Base-by-base conservation (phyloP, 2,329 filamentous ascomycete genomes). In the Microcyclosporella mali region DNA sequence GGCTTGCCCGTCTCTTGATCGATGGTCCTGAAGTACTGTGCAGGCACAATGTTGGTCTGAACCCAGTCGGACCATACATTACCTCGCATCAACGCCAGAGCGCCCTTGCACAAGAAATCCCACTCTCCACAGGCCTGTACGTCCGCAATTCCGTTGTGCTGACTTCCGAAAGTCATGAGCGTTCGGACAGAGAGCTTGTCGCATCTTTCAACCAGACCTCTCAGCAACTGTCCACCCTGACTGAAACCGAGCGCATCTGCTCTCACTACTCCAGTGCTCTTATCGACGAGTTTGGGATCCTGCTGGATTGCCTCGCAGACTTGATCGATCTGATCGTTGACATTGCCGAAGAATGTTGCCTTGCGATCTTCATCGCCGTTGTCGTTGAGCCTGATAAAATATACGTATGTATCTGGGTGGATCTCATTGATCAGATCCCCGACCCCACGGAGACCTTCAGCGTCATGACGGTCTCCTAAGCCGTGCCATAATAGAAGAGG, bases 401-500 rank as follows among this genome's bases (percentile, higher is more conserved):
- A 84, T 16, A 92, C 81, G 57, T 87, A 82, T 12, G 88, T 95
- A 47, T 86, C 88, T 0, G 88, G 88, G 66, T 95, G 79, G 44
- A 80, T 71, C 37, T 77, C 66, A 45, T 87, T 75, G 51, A 84
- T 84, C 37, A 95, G 75, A n/a, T 75, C 69, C 50, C 78, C 85
- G 25, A 95, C 75, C 41, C 73, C 65, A 55, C 79, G 76, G 42
- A 97, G 74, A 44, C 89, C 88, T 1, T 88, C 82, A 50, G 79
- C 78, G 40, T 79, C 77, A 69, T 82, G 94, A 64, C 82, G 77
- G 67, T 92, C 86, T 57, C 79, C 79, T n/a, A 82, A 69, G 44
- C 81, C 92, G 66, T 98, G 92, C 92, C 92, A 98, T 68, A 98
- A 85, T 46, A 98, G 77, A 28, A 98, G 74, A 1, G 92, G 92